Conservation (phyloP, 2,329 filamentous ascomycete species). For the Trichoderma asperellum region DNA sequence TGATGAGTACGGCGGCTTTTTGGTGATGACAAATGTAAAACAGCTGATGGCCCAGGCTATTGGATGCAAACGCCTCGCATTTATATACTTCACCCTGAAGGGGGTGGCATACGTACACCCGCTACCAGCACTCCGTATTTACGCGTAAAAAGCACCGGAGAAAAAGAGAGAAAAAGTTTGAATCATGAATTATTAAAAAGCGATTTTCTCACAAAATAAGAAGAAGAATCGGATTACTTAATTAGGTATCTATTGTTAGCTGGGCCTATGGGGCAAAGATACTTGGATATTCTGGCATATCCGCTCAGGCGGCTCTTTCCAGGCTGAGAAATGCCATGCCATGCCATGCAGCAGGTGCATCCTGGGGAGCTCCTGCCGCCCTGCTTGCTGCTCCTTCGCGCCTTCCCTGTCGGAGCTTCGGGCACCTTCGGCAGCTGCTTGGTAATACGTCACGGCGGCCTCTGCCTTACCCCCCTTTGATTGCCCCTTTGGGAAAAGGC, state of each 20-base stretch:
- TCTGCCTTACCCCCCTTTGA: constrained; percentile 12
- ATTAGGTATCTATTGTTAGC: background rate
- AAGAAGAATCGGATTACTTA: background rate
- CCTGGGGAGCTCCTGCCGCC: background rate
- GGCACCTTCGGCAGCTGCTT: constrained; percentile 26
- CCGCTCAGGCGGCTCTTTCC: background rate
- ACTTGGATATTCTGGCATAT: background rate
- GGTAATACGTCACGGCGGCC: constrained; percentile 27
- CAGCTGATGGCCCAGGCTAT: constrained; percentile 10
- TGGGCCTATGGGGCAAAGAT: background rate
- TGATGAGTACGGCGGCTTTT: background rate
- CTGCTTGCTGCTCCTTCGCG: background rate
- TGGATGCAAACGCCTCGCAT: background rate
- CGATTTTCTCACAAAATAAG: background rate
- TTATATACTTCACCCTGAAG: constrained; percentile 10
- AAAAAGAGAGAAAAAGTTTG: background rate
- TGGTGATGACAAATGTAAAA: constrained; percentile 26
- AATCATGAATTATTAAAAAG: constrained; percentile 3
- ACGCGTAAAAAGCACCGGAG: constrained; percentile 4
- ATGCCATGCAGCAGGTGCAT: constrained; percentile 8
- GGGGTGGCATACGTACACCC: constrained; percentile 15
- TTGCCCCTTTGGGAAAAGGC: background rate
- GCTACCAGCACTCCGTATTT: constrained; percentile 6
- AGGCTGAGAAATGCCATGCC: background rate
- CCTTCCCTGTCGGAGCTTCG: constrained; percentile 21